phyloP scores from a whole-genome alignment of 345 rosid species.

The Carallia brachiata region DNA sequence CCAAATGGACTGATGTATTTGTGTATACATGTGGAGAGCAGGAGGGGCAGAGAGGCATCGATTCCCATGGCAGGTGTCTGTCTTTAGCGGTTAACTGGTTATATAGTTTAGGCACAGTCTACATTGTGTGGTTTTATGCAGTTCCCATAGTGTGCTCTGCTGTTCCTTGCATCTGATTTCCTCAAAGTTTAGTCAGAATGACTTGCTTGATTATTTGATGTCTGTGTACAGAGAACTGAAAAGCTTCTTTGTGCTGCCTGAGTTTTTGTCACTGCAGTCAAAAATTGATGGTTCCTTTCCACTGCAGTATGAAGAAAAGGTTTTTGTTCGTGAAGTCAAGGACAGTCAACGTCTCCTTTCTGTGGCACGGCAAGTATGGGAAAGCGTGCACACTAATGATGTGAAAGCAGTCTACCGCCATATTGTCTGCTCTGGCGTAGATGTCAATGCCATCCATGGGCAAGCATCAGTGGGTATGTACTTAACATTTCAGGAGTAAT shows the following conservation, averaged over 20 bases:
- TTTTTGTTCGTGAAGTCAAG: slow-evolving; percentile 45
- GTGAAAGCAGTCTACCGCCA: slow-evolving; percentile 66
- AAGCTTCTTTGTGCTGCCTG: background rate
- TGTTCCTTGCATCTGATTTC: too few relatives aligned
- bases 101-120: too few relatives aligned
- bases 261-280: background rate
- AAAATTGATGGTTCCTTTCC: slow-evolving; percentile 13
- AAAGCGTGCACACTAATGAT: slow-evolving; percentile 62
- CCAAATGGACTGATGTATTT: too few relatives aligned
- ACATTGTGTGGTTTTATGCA: too few relatives aligned
- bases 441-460: slow-evolving; percentile 57
- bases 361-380: slow-evolving; percentile 55
- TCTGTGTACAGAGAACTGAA: background rate
- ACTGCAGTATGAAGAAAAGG: slow-evolving; percentile 60
- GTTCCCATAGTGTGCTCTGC: too few relatives aligned
- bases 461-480: slow-evolving; percentile 48
- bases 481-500: slow-evolving; percentile 37
- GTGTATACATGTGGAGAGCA: too few relatives aligned
- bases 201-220: too few relatives aligned
- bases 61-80: too few relatives aligned
- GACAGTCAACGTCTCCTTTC: slow-evolving; percentile 42
- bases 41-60: too few relatives aligned
- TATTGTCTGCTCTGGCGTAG: slow-evolving; percentile 55
- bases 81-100: too few relatives aligned
- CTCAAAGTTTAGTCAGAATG: too few relatives aligned